Percentiles rank a stretch among this genome's conserved stretches.
phyloP scores from a whole-genome alignment of 345 rosid species.

The Heritiera fomes region DNA sequence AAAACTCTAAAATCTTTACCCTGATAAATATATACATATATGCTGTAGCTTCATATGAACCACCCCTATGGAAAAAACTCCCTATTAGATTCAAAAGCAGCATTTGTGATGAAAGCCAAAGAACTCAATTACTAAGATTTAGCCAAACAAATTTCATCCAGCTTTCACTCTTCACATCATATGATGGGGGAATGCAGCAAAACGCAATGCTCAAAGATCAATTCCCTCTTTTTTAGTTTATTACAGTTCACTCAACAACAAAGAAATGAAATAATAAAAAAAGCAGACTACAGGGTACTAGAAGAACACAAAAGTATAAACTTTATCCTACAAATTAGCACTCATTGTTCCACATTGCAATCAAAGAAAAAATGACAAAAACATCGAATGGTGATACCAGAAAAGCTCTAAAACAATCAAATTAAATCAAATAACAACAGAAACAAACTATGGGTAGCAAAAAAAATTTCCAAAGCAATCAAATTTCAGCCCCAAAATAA shows the following conservation, averaged over 20 bases:
- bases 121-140: background rate
- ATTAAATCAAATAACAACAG: background rate
- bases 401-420: background rate
- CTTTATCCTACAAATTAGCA: too few relatives aligned
- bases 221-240: background rate
- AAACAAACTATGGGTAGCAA: background rate
- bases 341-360: too few relatives aligned
- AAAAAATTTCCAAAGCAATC: background rate
- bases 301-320: background rate
- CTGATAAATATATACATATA: too few relatives aligned
- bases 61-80: too few relatives aligned
- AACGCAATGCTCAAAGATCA: background rate
- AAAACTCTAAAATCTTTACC: too few relatives aligned
- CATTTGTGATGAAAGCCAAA: background rate
- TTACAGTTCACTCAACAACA: background rate
- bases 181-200: background rate
- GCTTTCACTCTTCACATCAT: background rate
- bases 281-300: background rate
- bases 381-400: background rate
- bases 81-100: background rate
- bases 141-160: background rate
- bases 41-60: too few relatives aligned
- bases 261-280: too few relatives aligned
- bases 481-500: background rate
- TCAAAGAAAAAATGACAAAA: too few relatives aligned